These are phyloP conservation scores for Lactarius psammicola DNA, from an alignment of 768 basidiomycete species.

Conservation along the genomic window DNA sequence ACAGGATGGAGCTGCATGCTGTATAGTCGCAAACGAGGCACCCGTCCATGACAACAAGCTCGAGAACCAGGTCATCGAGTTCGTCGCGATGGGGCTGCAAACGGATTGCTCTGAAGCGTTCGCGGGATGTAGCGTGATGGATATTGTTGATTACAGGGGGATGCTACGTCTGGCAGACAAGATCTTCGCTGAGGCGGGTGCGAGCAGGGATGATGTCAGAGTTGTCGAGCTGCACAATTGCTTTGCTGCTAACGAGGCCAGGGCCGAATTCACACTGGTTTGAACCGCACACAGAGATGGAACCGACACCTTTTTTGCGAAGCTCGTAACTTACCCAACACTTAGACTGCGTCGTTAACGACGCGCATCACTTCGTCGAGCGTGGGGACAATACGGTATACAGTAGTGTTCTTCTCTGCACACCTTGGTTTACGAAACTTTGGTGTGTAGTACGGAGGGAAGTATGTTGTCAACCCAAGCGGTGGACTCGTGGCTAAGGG, in stretches of 20 bases:
- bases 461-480: conserved; percentile 81
- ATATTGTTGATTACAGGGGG: conserved; percentile 76
- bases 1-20: conserved; percentile 76
- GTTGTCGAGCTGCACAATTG: conserved; percentile 87
- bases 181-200: conserved; percentile 66
- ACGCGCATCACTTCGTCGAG: conserved; percentile 74
- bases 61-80: conserved; percentile 86
- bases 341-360: conserved; percentile 64
- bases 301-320: background rate
- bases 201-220: conserved; percentile 71
- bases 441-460: conserved; percentile 65
- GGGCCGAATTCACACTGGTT: conserved; percentile 10
- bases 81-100: conserved; percentile 60
- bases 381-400: conserved; percentile 74
- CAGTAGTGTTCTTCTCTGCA: conserved; percentile 1
- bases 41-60: conserved; percentile 71
- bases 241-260: conserved; percentile 77
- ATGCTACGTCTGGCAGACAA: conserved; percentile 63
- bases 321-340: conserved; percentile 83
- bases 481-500: conserved; percentile 87
- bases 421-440: background rate
- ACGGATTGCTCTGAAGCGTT: conserved; percentile 69
- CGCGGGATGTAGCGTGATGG: conserved; percentile 69
- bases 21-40: conserved; percentile 73
- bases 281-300: background rate